Percentiles rank a stretch among this genome's conserved stretches.
Evolutionary conservation across 2,329 filamentous ascomycete genomes (phyloP).

Genomic region (Ceratocystis cacaofunesta): DNA sequence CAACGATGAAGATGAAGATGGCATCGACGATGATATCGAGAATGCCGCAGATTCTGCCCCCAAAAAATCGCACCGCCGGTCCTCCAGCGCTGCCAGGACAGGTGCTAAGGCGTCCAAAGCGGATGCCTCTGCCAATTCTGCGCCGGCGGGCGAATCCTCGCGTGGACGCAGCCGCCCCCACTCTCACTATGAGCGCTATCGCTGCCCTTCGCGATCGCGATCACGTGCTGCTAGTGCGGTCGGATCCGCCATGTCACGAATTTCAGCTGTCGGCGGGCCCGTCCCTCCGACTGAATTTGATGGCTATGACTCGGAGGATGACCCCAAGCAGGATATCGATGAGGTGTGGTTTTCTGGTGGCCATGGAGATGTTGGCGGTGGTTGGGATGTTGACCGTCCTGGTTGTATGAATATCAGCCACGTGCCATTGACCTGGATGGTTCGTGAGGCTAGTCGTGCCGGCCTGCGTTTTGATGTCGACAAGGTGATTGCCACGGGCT

Average conservation of each 20-base stretch:
- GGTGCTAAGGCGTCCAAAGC: neutral
- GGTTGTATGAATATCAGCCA: conserved; percentile 51
- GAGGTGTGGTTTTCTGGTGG: conserved; percentile 71
- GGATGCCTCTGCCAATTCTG: neutral
- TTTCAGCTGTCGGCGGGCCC: neutral
- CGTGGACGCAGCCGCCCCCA: neutral
- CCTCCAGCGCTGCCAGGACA: neutral
- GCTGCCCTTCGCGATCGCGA: conserved; percentile 25
- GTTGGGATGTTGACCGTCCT: conserved; percentile 43
- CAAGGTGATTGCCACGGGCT: conserved; percentile 53
- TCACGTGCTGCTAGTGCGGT: conserved; percentile 18
- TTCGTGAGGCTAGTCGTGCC: conserved; percentile 42
- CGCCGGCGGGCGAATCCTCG: conserved; percentile 12
- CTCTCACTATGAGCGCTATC: conserved; percentile 17
- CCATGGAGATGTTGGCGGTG: conserved; percentile 66
- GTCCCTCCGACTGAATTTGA: neutral
- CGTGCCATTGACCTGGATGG: conserved; percentile 56
- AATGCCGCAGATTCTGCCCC: neutral
- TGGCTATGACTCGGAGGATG: conserved; percentile 32
- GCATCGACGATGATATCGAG: conserved; percentile 4
- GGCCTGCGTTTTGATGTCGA: conserved; percentile 55
- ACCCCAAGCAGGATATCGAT: conserved; percentile 53
- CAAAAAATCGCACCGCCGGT: neutral
- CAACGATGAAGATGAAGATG: conserved; percentile 16
- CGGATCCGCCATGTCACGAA: neutral